Base-by-base conservation (phyloP, 163 green algal species). In the Scenedesmus sp. region DNA sequence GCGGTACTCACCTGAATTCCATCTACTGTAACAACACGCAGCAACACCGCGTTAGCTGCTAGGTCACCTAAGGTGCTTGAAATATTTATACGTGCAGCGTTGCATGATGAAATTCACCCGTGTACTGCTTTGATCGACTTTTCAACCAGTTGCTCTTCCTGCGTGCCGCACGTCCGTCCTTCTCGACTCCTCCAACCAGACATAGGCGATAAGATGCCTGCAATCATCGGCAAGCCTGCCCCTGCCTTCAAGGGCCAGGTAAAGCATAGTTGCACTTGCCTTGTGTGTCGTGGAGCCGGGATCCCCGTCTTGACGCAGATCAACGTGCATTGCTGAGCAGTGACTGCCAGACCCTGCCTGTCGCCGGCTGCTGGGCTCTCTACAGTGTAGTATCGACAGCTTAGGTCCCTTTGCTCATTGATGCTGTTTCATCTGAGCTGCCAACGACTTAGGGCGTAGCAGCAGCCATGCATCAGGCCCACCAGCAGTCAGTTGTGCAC, bases 211-310 rank as follows among this genome's bases (percentile, higher is more conserved):
- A 93, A 37, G 5, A 93, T 93, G 91, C 86, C 91, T 73, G 86
- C 86, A 20, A 88, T 92, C 43, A 93, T 94, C 42, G 90, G 90
- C 49, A 96, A 95, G 83, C 76, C 84, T 3, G 95, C 95, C 35
- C 95, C 95, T 37, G 94, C 94, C 76, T 96, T 96, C 85, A 93
- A 94, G 88, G 95, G 87, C 33, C 73, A 93, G 56, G 89, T 91
- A 4, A 89, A 93, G 6, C 24, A 33, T 35, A 7, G 13, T 44
- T 30, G 20, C 37, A 7, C 18, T 76, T 40, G 7, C 65, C 30
- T 76, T 76, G 65, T 30, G 2, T 76, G 37, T 5, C 26, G 7
- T 70, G 10, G 24, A 26, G 37, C 51, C 4, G 1, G 10, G 24
- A 24, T 9, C n/a, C 7, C 33, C 40, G 2, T 20, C 30, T 16